Evolutionary conservation across 495 filamentous ascomycete genomes (phyloP), one percentile per base, ranked within the genome.

Genomic region (Platismatia glauca): DNA sequence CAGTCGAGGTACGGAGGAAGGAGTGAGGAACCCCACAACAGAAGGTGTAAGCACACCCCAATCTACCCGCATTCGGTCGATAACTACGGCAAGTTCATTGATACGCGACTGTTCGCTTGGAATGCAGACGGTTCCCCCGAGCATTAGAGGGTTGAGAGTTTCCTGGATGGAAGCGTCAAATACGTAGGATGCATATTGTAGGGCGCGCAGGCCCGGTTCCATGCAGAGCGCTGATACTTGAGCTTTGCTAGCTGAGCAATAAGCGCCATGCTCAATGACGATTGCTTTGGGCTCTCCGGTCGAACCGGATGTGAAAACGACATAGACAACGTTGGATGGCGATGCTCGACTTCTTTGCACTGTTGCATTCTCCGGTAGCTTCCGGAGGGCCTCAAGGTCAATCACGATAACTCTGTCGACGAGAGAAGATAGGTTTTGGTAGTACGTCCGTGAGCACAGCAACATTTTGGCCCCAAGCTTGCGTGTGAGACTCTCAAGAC

Each of bases 151-250:
- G 2, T 75, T 75, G 33, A 81, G 67, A 29, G 71, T 70, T 56
- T 80, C 78, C 1, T 71, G 61, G 34, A 80, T 62, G 55, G 76
- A 80, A 9, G 77, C 76, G 64, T 83, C 80, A 57, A 82, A 83
- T 0, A 78, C 79, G 60, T 82, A 79, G 7, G 81, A 76, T 8
- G 79, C 79, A 59, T 81, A 83, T 67, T 83, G 79, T 3, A 82
- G 69, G 0, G 71, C 68, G 22, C 80, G 69, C 8, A 73, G 55
- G 72, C 68, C 60, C 4, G 39, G 41, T 29, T 62, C 22, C 43
- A 69, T 57, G 11, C 60, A 59, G 34, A 79, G 67, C 0, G 64
- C 72, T n/a, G 75, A 67, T 1, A 70, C 74, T 62, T 86, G 84
- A 33, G 73, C 75, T 16, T 71, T 67, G 1, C 75, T 73, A 48